Evolutionary conservation across 2,329 filamentous ascomycete species (phyloP).

Genomic region (Calonectria pauciramosa): DNA sequence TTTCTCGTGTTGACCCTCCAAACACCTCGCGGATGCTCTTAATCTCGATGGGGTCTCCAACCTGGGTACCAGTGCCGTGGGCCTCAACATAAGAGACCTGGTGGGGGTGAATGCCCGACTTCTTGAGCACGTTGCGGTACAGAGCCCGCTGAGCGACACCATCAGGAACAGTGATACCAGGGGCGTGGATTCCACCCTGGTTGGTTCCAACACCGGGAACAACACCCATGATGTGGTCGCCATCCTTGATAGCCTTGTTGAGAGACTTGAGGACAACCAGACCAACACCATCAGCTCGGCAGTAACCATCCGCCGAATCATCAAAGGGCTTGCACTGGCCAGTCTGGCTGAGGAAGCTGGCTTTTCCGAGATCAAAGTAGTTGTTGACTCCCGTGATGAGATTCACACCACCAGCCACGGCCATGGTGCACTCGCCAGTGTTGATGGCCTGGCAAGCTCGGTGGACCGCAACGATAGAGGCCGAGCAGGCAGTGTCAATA

Average conservation of each 20-base stretch:
- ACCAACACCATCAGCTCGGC: constrained; percentile 82
- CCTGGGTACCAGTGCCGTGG: constrained; percentile 63
- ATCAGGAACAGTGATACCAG: constrained; percentile 82
- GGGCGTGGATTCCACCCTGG: constrained; percentile 85
- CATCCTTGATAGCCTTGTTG: constrained; percentile 80
- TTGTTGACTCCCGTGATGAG: constrained; percentile 50
- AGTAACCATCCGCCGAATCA: constrained; percentile 85
- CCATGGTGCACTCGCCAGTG: constrained; percentile 48
- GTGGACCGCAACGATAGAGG: constrained; percentile 53
- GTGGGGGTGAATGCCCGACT: constrained; percentile 31
- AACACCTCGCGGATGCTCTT: constrained; percentile 35
- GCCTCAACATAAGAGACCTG: constrained; percentile 55
- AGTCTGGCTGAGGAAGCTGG: constrained; percentile 40
- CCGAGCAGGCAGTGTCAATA: constrained; percentile 56
- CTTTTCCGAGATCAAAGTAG: constrained; percentile 38
- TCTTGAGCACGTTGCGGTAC: constrained; percentile 76
- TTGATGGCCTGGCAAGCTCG: constrained; percentile 48
- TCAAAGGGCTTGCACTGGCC: constrained; percentile 72
- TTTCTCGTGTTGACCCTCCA: neutral
- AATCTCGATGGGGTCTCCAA: constrained; percentile 61
- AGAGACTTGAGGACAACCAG: constrained; percentile 83
- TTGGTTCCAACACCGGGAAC: constrained; percentile 83
- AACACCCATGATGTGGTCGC: constrained; percentile 81
- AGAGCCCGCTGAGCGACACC: constrained; percentile 80
- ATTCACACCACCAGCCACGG: constrained; percentile 56